Conservation (phyloP, 2,329 filamentous ascomycete species). For the Xylariales sp. region DNA sequence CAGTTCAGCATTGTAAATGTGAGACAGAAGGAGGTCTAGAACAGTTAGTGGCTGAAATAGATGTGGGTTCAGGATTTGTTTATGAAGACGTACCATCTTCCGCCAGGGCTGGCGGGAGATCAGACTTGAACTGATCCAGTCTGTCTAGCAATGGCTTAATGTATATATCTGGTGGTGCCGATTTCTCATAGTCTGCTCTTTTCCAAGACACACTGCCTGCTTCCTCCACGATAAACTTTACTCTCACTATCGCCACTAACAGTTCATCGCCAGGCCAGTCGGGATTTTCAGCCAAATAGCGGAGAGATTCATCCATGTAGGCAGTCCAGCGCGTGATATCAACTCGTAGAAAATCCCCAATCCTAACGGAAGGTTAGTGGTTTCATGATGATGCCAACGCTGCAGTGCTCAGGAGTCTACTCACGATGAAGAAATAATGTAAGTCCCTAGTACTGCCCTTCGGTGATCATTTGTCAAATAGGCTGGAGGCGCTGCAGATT, state of each 20-base stretch:
- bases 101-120: slow-evolving; percentile 16
- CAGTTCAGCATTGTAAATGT: slow-evolving; percentile 30
- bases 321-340: slow-evolving; percentile 47
- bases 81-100: slow-evolving; percentile 28
- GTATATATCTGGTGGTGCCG: slow-evolving; percentile 18
- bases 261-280: slow-evolving; percentile 46
- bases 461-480: slow-evolving; percentile 16
- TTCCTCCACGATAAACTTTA: slow-evolving; percentile 17
- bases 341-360: slow-evolving; percentile 17
- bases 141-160: slow-evolving; percentile 22
- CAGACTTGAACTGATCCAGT: slow-evolving; percentile 17
- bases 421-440: slow-evolving; percentile 5
- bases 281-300: slow-evolving; percentile 36
- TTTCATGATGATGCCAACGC: too few relatives aligned
- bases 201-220: slow-evolving; percentile 16
- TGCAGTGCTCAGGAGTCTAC: not conserved
- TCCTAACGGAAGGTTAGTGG: too few relatives aligned
- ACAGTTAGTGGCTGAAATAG: too few relatives aligned
- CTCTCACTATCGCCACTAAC: slow-evolving; percentile 29
- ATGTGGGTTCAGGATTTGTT: too few relatives aligned
- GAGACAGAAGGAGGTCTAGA: slow-evolving; percentile 31
- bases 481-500: not conserved
- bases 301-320: slow-evolving; percentile 54
- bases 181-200: slow-evolving; percentile 12
- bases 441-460: slow-evolving; percentile 12